phyloP scores from a whole-genome alignment of 495 filamentous ascomycete species.

The Lasiosphaeria miniovina region DNA sequence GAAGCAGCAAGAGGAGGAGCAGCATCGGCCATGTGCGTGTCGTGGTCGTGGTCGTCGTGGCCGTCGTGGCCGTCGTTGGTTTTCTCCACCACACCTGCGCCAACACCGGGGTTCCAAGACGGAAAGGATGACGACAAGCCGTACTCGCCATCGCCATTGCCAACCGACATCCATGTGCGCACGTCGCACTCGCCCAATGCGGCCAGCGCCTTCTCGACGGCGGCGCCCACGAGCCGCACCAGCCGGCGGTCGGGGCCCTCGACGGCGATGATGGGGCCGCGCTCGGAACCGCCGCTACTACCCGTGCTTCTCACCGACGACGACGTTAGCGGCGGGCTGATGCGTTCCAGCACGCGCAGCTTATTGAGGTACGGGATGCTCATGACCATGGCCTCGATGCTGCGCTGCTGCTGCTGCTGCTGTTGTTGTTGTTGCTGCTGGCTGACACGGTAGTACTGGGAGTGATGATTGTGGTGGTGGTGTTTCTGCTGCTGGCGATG shows the following conservation, averaged over 20 bases:
- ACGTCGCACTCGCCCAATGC: constrained; percentile 58
- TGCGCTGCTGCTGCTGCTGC: constrained; percentile 17
- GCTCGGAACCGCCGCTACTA: constrained; percentile 42
- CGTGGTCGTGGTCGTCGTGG: constrained; percentile 2
- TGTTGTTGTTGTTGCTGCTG: too few species aligned
- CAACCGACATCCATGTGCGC: constrained; percentile 44
- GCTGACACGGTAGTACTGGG: neutral
- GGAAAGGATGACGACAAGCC: neutral
- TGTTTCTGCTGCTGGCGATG: too few species aligned
- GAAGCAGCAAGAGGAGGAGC: neutral
- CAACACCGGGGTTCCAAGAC: neutral
- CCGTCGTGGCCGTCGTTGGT: constrained; percentile 2
- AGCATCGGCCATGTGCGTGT: neutral
- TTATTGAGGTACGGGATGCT: constrained; percentile 68
- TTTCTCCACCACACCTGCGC: neutral
- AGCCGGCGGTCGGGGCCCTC: constrained; percentile 65
- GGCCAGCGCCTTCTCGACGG: constrained; percentile 59
- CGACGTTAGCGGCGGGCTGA: constrained; percentile 30
- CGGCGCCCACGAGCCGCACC: constrained; percentile 53
- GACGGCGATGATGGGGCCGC: constrained; percentile 78
- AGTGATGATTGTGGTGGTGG: neutral
- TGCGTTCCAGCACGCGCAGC: constrained; percentile 37
- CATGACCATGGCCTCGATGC: constrained; percentile 69
- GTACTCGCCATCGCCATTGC: constrained; percentile 7
- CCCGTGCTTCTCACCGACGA: constrained; percentile 25